Evolutionary conservation across 805 yeast species (phyloP), one percentile per base, ranked within the genome.

Genomic region (Wilhelminamyces savonicus): DNA sequence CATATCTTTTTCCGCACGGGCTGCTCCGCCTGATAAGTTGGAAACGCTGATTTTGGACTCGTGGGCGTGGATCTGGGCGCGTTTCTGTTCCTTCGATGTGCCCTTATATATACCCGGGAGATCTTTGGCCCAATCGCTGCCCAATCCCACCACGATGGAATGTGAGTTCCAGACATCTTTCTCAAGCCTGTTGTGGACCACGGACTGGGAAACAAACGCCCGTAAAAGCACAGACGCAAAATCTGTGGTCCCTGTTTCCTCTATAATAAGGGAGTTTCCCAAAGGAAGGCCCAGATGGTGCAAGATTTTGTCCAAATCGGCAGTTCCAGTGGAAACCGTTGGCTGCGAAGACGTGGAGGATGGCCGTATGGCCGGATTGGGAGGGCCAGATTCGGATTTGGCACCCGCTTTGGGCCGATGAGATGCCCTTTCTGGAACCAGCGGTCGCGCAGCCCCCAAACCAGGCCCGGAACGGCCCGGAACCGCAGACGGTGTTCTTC

Each of bases 201-300:
- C 54, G 10, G 95, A 94, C 53, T 84, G 94, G 1, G 94, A 69
- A 1, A 83, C 77, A 59, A 78, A 83, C 3, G 75, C 60, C 39
- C 87, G 76, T 16, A 78, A 51, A 21, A 90, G 40, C 8, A 84
- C 77, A 5, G 86, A 71, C 5, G 82, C 69, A 48, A 86, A 90
- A 48, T 90, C 97, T 0, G 97, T 90, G 5, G 90, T 79, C 0
- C 94, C 92, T 11, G 74, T 71, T 50, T 90, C 97, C 51, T 85
- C 90, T 4, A 90, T 50, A 10, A 88, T 52, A 22, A 87, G 48
- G 5, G 82, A 69, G 8, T 66, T 56, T 1, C 95, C 95, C 9
- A 84, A 42, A 2, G 97, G 97, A 11, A 88, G 51, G 1, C 98
- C 98, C 32, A 75, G 81, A 53, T 90, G 97, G 1, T 71, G 74